These are phyloP conservation scores for Limnanthes douglasii DNA, from an alignment of 345 rosid genomes.

Conservation along the genomic window DNA sequence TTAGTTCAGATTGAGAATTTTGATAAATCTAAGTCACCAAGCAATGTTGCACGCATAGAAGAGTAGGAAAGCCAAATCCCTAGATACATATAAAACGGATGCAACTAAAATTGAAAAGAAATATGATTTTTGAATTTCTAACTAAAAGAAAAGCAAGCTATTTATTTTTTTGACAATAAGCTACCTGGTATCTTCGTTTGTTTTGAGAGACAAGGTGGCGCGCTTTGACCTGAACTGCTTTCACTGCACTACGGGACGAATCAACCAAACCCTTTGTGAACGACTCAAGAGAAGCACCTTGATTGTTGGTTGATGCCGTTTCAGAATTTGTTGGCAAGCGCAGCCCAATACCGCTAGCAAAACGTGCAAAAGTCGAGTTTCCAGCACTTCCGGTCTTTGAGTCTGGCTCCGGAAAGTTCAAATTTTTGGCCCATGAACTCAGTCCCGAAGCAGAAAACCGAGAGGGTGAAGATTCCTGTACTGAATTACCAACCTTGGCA, in stretches of 20 bases:
- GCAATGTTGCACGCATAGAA: too few species aligned
- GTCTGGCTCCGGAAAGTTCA: slow-evolving; percentile 43
- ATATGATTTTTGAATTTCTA: not conserved
- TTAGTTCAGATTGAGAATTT: too few species aligned
- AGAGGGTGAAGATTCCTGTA: slow-evolving; percentile 18
- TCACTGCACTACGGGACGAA: slow-evolving; percentile 77
- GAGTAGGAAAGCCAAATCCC: too few species aligned
- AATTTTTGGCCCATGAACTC: slow-evolving; percentile 63
- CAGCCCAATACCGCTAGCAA: slow-evolving; percentile 63
- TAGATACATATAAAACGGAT: not conserved
- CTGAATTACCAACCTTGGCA: slow-evolving; percentile 8
- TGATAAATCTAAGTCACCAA: too few species aligned
- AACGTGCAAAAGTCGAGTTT: slow-evolving; percentile 48
- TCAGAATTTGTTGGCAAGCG: slow-evolving; percentile 29
- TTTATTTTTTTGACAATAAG: too few species aligned
- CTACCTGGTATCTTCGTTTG: slow-evolving; percentile 90
- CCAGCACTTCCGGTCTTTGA: slow-evolving; percentile 35
- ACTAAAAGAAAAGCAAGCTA: too few species aligned
- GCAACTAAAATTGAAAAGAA: not conserved
- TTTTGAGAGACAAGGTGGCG: slow-evolving; percentile 92
- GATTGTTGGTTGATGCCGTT: slow-evolving; percentile 18
- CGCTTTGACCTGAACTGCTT: slow-evolving; percentile 91
- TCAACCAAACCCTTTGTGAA: slow-evolving; percentile 69
- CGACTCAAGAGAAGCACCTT: slow-evolving; percentile 47
- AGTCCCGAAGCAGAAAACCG: slow-evolving; percentile 38